Conservation (phyloP, 345 rosid genomes). For the Euclidium syriacum region DNA sequence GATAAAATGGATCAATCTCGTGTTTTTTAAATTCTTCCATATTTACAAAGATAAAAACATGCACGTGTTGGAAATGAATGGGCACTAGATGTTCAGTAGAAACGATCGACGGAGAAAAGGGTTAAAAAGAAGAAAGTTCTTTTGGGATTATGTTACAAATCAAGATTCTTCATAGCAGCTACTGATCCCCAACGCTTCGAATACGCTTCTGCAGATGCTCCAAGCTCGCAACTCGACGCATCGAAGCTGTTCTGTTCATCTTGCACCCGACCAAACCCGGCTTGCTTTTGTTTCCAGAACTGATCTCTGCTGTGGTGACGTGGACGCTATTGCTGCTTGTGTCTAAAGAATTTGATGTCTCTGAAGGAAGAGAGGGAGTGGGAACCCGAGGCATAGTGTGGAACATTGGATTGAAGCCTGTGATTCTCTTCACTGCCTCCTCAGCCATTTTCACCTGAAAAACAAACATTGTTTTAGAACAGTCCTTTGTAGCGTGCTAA, state of each 20-base stretch:
- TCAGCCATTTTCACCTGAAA: slow-evolving; percentile 95
- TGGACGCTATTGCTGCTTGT: slow-evolving; percentile 32
- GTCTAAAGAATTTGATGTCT: slow-evolving; percentile 36
- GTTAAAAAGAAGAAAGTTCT: too few species aligned
- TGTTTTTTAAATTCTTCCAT: too few species aligned
- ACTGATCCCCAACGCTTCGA: slow-evolving; percentile 41
- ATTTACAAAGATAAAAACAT: too few species aligned
- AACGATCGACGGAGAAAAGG: too few species aligned
- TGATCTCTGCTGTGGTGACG: slow-evolving; percentile 16
- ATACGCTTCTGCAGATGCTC: slow-evolving; percentile 89
- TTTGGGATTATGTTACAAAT: slow-evolving; percentile 9
- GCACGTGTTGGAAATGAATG: too few species aligned
- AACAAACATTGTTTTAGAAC: neutral
- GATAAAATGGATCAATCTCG: too few species aligned
- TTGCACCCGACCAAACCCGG: slow-evolving; percentile 41
- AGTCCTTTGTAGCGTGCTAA: neutral
- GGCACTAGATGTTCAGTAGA: too few species aligned
- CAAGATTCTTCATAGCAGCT: neutral
- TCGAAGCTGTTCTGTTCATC: slow-evolving; percentile 55
- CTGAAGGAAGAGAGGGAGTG: slow-evolving; percentile 39
- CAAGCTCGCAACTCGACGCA: slow-evolving; percentile 86
- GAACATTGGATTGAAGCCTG: slow-evolving; percentile 65
- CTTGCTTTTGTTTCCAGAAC: slow-evolving; percentile 25
- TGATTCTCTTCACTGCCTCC: slow-evolving; percentile 74
- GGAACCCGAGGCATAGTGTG: slow-evolving; percentile 48